These are phyloP conservation scores for Lactarius hengduanensis DNA, from an alignment of 768 basidiomycete genomes.

Conservation along the genomic window DNA sequence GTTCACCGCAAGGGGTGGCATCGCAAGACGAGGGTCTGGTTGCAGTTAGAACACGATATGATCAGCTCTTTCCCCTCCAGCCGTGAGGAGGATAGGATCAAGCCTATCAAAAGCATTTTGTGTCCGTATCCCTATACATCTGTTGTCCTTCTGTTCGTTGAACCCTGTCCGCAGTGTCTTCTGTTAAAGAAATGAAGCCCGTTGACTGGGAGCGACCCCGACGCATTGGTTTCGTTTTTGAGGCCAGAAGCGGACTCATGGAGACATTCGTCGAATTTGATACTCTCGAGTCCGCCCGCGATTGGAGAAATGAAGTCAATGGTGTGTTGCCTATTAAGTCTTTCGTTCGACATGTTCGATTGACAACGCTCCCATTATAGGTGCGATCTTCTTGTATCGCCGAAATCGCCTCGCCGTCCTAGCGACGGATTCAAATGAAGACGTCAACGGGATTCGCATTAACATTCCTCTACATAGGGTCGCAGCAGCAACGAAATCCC, in stretches of 20 bases:
- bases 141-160: neutral
- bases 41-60: conserved; percentile 63
- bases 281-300: conserved; percentile 52
- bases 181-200: conserved; percentile 45
- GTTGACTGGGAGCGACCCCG: conserved; percentile 47
- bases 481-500: conserved; percentile 27
- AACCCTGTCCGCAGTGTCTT: conserved; percentile 42
- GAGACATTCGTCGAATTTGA: conserved; percentile 49
- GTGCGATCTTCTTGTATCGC: conserved; percentile 46
- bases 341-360: neutral
- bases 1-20: conserved; percentile 47
- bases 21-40: conserved; percentile 52
- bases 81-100: conserved; percentile 51
- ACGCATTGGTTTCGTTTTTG: conserved; percentile 41
- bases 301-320: conserved; percentile 50
- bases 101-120: conserved; percentile 52
- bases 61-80: conserved; percentile 55
- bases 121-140: conserved; percentile 39
- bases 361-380: conserved; percentile 31
- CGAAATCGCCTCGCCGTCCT: conserved; percentile 43
- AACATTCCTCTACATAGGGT: conserved; percentile 47
- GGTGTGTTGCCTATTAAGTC: conserved; percentile 34
- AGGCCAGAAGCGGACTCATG: conserved; percentile 31
- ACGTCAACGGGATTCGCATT: conserved; percentile 43
- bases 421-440: conserved; percentile 34